phyloP scores from a whole-genome alignment of 1,284 basidiomycete species.

The Amylostereum chailletii region DNA sequence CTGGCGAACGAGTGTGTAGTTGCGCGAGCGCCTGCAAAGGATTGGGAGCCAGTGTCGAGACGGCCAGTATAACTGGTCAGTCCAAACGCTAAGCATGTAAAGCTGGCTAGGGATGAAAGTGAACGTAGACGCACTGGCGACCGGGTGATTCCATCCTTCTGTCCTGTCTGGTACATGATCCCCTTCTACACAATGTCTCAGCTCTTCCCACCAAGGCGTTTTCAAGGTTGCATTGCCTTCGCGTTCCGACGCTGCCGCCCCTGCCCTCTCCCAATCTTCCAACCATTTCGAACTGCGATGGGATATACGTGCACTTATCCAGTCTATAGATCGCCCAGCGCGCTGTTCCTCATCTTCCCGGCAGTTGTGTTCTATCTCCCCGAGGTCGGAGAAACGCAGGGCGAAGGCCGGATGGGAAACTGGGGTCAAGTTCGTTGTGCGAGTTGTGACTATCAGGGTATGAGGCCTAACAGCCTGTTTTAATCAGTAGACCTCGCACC shows the following conservation, averaged over 20 bases:
- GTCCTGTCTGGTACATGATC: conserved; percentile 58
- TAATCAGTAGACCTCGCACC: conserved; percentile 31
- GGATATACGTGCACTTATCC: conserved; percentile 65
- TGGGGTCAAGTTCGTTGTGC: conserved; percentile 61
- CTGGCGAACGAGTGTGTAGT: conserved; percentile 51
- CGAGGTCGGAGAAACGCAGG: conserved; percentile 66
- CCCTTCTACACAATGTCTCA: conserved; percentile 64
- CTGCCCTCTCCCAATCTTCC: conserved; percentile 30
- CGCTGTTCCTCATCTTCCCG: conserved; percentile 71
- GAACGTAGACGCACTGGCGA: conserved; percentile 46
- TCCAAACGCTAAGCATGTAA: conserved; percentile 9
- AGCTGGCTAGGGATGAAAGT: background rate
- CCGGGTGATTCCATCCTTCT: conserved; percentile 80
- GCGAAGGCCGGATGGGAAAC: conserved; percentile 64
- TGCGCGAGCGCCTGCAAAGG: conserved; percentile 68
- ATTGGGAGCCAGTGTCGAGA: conserved; percentile 69
- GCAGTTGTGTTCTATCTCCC: conserved; percentile 59
- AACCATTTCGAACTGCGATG: conserved; percentile 60
- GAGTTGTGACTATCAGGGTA: conserved; percentile 53
- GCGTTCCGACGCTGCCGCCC: conserved; percentile 16
- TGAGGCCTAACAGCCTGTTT: too few relatives aligned
- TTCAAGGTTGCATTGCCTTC: conserved; percentile 23
- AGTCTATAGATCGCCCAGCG: conserved; percentile 68
- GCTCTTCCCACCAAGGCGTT: conserved; percentile 80
- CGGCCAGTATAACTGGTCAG: conserved; percentile 59